Conservation (phyloP, 75 land plant species). For the Cunninghamia lanceolata region DNA sequence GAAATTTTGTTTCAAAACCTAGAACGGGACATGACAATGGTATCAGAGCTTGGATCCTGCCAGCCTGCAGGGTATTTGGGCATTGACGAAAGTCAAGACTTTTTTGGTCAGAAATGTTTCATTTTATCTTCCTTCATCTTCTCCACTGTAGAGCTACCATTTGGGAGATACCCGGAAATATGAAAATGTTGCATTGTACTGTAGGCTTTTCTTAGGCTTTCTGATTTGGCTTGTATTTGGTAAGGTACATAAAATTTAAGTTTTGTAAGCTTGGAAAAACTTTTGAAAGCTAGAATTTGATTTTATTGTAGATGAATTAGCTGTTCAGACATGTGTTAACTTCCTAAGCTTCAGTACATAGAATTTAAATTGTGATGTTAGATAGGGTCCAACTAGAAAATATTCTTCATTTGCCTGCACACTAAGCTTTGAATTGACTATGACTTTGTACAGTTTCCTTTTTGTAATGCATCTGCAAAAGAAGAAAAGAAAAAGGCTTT, state of each 20-base stretch:
- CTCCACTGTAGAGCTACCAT: background rate
- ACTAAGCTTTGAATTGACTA: background rate
- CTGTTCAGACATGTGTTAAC: too few species aligned
- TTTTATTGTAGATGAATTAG: too few species aligned
- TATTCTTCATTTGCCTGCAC: background rate
- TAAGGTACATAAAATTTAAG: background rate
- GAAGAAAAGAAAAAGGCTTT: background rate
- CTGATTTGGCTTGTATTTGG: background rate
- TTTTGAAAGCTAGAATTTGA: background rate
- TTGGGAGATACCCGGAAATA: background rate
- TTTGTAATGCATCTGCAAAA: background rate
- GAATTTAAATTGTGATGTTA: background rate
- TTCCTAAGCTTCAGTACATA: too few species aligned
- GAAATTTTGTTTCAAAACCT: too few species aligned
- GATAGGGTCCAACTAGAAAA: background rate
- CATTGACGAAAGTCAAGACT: too few species aligned
- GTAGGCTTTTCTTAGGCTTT: background rate
- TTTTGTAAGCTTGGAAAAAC: background rate
- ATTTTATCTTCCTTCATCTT: background rate
- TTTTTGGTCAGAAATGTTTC: too few species aligned
- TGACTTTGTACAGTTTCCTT: background rate
- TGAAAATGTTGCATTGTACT: background rate
- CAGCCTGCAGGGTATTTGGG: too few species aligned
- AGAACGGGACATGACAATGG: too few species aligned
- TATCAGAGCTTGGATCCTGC: too few species aligned